Evolutionary conservation across 2,329 filamentous ascomycete genomes (phyloP).

Genomic region (Tolypocladium nubicola): DNA sequence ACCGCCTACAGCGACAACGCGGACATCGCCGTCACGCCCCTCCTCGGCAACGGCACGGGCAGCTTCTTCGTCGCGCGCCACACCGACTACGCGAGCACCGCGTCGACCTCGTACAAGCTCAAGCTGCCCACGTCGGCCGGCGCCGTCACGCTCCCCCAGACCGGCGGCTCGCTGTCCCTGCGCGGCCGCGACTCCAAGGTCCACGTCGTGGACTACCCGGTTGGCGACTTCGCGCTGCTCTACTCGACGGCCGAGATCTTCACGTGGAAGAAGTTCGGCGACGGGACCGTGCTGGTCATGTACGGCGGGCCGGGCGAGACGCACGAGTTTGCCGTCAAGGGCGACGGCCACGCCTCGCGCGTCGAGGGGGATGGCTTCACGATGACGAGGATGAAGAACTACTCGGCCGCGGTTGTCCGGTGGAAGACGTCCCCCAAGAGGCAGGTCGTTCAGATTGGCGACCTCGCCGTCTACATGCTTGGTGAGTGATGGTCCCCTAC

Average conservation of each 20-base stretch:
- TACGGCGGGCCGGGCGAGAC: constrained; percentile 52
- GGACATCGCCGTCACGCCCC: constrained; percentile 49
- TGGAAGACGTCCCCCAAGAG: constrained; percentile 19
- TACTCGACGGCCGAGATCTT: constrained; percentile 64
- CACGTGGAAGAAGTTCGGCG: constrained; percentile 54
- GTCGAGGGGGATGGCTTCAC: constrained; percentile 18
- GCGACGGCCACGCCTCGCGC: constrained; percentile 5
- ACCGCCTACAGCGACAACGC: constrained; percentile 41
- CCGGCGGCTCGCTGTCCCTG: constrained; percentile 44
- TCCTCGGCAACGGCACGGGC: constrained; percentile 41
- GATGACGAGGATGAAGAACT: constrained; percentile 6
- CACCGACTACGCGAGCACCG: constrained; percentile 48
- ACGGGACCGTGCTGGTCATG: constrained; percentile 49
- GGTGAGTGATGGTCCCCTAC: constrained; percentile 11
- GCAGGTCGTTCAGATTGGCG: constrained; percentile 19
- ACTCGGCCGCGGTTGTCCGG: constrained; percentile 15
- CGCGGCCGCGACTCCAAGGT: constrained; percentile 57
- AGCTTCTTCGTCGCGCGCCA: constrained; percentile 61
- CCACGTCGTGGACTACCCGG: constrained; percentile 54
- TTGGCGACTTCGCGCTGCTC: constrained; percentile 47
- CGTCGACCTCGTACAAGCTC: constrained; percentile 50
- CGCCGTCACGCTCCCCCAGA: constrained; percentile 45
- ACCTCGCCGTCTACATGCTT: constrained; percentile 31
- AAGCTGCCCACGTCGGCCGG: constrained; percentile 50
- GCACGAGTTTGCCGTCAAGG: constrained; percentile 48